These are phyloP conservation scores for Przewalskia tangutica DNA, from an alignment of 257 asterid genomes.

Conservation along the genomic window DNA sequence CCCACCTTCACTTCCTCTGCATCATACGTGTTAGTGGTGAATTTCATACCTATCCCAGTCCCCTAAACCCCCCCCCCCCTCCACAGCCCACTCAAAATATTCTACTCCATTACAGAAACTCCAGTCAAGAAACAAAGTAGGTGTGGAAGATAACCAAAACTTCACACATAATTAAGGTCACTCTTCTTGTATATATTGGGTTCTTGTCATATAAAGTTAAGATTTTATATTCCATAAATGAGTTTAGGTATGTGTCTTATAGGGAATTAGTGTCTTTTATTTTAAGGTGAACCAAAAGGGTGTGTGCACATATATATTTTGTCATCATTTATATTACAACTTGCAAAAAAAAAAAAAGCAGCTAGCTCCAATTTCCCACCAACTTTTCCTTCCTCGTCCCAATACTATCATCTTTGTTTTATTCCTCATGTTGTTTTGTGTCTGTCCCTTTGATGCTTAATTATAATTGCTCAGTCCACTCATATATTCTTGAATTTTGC, in stretches of 20 bases:
- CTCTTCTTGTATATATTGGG: not conserved
- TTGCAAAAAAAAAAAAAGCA: not conserved
- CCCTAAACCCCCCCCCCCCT: not conserved
- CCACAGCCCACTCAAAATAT: slow-evolving; percentile 16
- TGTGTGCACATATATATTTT: not conserved
- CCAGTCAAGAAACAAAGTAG: slow-evolving; percentile 8
- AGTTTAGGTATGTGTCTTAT: not conserved
- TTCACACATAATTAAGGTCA: slow-evolving; percentile 5
- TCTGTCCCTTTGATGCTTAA: slow-evolving; percentile 13
- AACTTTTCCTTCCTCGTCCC: slow-evolving; percentile 19
- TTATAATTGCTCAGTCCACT: slow-evolving; percentile 5
- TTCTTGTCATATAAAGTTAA: not conserved
- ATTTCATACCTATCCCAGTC: not conserved
- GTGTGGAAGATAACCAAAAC: not conserved
- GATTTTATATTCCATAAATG: not conserved
- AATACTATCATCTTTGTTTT: slow-evolving; percentile 9
- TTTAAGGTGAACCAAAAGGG: not conserved
- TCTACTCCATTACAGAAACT: slow-evolving; percentile 4
- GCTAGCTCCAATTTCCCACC: slow-evolving; percentile 28
- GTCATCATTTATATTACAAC: not conserved
- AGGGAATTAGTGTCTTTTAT: not conserved
- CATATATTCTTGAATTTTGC: slow-evolving; percentile 11
- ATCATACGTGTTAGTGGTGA: not conserved
- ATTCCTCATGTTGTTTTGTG: slow-evolving; percentile 23
- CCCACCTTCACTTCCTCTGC: not conserved